Conservation (phyloP, 1,284 basidiomycete genomes). For the Tausonia pullulans region DNA sequence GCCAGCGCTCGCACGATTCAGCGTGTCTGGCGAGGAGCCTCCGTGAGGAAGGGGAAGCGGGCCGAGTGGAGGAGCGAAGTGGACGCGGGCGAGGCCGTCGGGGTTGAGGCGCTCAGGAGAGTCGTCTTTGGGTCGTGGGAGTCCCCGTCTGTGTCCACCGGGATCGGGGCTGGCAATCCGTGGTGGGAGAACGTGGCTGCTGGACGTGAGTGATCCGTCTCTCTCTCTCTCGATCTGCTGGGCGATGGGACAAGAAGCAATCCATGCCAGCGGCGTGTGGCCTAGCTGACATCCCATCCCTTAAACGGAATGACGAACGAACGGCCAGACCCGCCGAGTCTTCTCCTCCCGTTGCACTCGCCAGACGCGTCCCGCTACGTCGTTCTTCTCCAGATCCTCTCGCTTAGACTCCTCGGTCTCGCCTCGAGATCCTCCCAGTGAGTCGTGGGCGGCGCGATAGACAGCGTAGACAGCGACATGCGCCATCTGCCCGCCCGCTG, state of each 20-base stretch:
- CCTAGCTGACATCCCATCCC: not conserved
- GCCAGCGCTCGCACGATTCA: not conserved
- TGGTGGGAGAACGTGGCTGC: slow-evolving; percentile 1
- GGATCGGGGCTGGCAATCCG: not conserved
- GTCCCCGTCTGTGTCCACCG: not conserved
- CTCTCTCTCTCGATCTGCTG: no score
- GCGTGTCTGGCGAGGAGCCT: not conserved
- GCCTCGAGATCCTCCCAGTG: slow-evolving; percentile 4
- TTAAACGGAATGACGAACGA: no score
- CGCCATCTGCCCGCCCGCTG: no score
- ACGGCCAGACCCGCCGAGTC: slow-evolving; percentile 3
- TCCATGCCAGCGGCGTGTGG: not conserved
- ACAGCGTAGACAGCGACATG: no score
- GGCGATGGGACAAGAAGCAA: not conserved
- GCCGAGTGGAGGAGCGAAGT: slow-evolving; percentile 1
- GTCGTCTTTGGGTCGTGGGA: slow-evolving; percentile 5
- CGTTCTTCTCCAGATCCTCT: slow-evolving; percentile 10
- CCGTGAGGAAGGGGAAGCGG: not conserved
- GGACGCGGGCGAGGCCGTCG: not conserved
- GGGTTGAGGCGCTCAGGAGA: slow-evolving; percentile 2
- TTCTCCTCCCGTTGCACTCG: slow-evolving; percentile 14
- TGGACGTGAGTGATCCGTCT: slow-evolving; percentile 2
- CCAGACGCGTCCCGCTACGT: not conserved
- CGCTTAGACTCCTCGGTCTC: not conserved
- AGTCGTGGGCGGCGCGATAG: not conserved